Base-by-base conservation (phyloP, 1,284 basidiomycete genomes). In the Pterula multifida region DNA sequence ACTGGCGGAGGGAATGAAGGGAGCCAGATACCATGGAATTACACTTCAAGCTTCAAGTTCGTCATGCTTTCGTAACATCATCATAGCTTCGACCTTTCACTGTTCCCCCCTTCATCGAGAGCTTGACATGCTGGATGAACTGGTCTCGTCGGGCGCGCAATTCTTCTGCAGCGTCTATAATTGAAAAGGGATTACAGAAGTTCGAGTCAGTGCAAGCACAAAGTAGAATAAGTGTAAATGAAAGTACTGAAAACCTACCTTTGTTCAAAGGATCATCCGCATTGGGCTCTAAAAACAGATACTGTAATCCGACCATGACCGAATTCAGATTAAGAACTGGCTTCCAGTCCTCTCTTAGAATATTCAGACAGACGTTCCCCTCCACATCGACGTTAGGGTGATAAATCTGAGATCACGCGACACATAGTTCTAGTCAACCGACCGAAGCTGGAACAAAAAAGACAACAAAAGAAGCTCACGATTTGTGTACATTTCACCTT, bases 301-400 rank as follows among this genome's bases (percentile, higher is more conserved):
- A 98, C 65, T 98, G 94, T 53, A 99, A 70, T 32, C 96, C 96
- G 56, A 98, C 91, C 85, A 97, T 93, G 55, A 98, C 90, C 32
- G 92, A 90, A 65, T 93, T 97, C 51, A 98, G 76, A 67, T 97
- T 98, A 49, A 98, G 75, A 2, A 98, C 96, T 13, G 96, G 96
- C 64, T 99, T 99, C 96, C 96, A 99, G 70, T 98, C 96, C 72
- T 98, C 96, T 64, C 96, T 82, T 53, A 98, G 76, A 60, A 98
- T 98, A 71, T 98, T 98, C 61, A 95, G 65, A 69, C 91, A 95
- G 35, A 98, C 92, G 58, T 97, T 97, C 48, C 94, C 94, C 62
- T 98, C 91, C 28, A 97, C 77, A 66, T 99, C 95, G 46, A 99
- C 84, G 62, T 99, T 99, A 1, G 96, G 96, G 65, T 99, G 96